phyloP scores from a whole-genome alignment of 345 rosid genomes.

The Luvunga scandens region DNA sequence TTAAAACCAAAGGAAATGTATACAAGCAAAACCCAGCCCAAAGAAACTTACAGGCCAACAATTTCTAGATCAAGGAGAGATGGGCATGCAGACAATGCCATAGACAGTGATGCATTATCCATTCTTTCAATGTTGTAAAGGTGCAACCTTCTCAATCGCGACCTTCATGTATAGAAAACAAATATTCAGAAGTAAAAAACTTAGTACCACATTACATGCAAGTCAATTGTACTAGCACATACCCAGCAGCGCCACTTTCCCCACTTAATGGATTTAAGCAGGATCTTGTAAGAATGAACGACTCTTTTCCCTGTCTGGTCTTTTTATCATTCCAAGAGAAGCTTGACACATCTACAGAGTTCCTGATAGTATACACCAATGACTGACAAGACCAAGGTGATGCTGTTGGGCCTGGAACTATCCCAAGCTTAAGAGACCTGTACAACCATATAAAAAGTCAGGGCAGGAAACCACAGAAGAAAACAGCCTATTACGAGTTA shows the following conservation, averaged over 20 bases:
- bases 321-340: constrained; percentile 75
- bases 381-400: constrained; percentile 54
- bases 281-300: constrained; percentile 59
- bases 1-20: constrained; percentile 27
- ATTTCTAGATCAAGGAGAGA: constrained; percentile 79
- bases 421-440: constrained; percentile 84
- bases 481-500: not conserved
- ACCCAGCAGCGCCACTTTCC: constrained; percentile 60
- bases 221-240: constrained; percentile 20
- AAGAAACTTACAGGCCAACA: constrained; percentile 75
- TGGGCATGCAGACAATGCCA: constrained; percentile 64
- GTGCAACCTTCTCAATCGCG: constrained; percentile 70
- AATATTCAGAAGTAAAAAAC: constrained; percentile 12
- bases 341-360: constrained; percentile 55
- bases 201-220: not conserved
- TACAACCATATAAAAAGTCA: constrained; percentile 11
- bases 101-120: constrained; percentile 51
- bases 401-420: constrained; percentile 56
- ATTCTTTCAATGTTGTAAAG: constrained; percentile 66
- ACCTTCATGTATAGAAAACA: constrained; percentile 35
- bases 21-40: not conserved
- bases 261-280: constrained; percentile 60
- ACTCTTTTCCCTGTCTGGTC: constrained; percentile 72
- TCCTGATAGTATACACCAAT: constrained; percentile 53
- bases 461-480: constrained; percentile 9